phyloP scores from a whole-genome alignment of 164 flowering plant genomes.

The Vitis labrusca region DNA sequence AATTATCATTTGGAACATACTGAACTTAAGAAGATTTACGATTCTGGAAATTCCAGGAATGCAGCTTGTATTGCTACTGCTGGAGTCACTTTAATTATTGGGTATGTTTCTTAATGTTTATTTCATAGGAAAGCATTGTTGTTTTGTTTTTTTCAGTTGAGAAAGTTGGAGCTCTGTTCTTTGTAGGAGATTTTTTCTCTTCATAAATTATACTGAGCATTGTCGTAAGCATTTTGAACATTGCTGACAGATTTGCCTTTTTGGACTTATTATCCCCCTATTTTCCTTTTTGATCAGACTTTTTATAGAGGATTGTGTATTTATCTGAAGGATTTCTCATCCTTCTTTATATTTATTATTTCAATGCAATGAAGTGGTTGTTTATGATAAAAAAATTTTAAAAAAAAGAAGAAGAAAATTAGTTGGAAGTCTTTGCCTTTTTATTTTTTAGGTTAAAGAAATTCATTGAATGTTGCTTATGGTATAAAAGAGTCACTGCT shows the following conservation, averaged over 20 bases:
- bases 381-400: too few relatives aligned
- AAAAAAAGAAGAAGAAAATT: too few relatives aligned
- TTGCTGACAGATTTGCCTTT: background rate
- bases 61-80: constrained; percentile 80
- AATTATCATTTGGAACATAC: constrained; percentile 42
- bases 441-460: too few relatives aligned
- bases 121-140: background rate
- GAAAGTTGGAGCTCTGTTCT: background rate
- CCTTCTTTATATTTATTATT: too few relatives aligned
- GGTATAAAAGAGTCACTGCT: too few relatives aligned
- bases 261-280: background rate
- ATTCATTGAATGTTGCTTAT: too few relatives aligned
- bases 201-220: background rate
- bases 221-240: too few relatives aligned
- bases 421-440: too few relatives aligned
- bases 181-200: background rate
- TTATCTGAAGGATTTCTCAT: too few relatives aligned
- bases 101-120: constrained; percentile 47
- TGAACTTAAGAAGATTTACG: constrained; percentile 70
- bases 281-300: background rate
- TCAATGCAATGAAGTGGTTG: too few relatives aligned
- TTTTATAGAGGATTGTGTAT: too few relatives aligned
- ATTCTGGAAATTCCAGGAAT: constrained; percentile 42
- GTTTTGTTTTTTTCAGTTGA: background rate
- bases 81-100: constrained; percentile 71